Percentiles rank a stretch among this genome's conserved stretches.
Conservation (phyloP, 768 basidiomycete species). For the Lentinula boryana region DNA sequence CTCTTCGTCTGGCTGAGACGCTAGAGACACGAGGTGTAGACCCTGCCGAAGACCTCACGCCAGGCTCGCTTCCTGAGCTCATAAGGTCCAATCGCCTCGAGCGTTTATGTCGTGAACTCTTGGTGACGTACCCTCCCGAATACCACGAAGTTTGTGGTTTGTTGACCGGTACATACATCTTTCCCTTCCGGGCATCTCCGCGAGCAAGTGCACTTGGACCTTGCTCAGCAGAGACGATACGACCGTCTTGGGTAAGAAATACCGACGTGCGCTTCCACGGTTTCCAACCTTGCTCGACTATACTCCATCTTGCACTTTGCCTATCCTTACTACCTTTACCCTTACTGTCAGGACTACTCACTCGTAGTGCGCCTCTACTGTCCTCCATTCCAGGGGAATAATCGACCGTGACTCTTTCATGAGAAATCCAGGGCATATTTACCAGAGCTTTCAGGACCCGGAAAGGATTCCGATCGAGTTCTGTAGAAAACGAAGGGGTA, state of each 20-base stretch:
- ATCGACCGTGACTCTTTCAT: constrained; percentile 2
- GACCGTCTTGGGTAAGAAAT: constrained; percentile 1
- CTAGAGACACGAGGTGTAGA: not conserved
- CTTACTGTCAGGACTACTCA: not conserved
- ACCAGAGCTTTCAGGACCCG: not conserved
- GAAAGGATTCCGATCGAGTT: constrained; percentile 1
- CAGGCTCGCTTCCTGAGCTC: not conserved
- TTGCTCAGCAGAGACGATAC: not conserved
- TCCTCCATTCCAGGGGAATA: constrained; percentile 1
- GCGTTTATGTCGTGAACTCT: not conserved
- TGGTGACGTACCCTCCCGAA: not conserved
- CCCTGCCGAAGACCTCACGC: not conserved
- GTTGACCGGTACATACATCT: constrained; percentile 1
- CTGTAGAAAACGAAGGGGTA: constrained; percentile 1
- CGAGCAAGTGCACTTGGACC: not conserved
- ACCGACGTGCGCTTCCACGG: constrained; percentile 1
- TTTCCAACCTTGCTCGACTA: constrained; percentile 2
- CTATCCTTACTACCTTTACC: not conserved
- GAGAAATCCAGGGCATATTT: constrained; percentile 2
- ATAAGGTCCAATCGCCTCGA: not conserved
- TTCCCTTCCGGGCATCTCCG: constrained; percentile 2
- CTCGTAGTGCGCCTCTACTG: not conserved
- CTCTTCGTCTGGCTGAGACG: not conserved
- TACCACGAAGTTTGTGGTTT: constrained; percentile 2
- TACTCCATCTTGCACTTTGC: constrained; percentile 1